phyloP scores from a whole-genome alignment of 176 grass and related monocot genomes.

The Chloris gayana region DNA sequence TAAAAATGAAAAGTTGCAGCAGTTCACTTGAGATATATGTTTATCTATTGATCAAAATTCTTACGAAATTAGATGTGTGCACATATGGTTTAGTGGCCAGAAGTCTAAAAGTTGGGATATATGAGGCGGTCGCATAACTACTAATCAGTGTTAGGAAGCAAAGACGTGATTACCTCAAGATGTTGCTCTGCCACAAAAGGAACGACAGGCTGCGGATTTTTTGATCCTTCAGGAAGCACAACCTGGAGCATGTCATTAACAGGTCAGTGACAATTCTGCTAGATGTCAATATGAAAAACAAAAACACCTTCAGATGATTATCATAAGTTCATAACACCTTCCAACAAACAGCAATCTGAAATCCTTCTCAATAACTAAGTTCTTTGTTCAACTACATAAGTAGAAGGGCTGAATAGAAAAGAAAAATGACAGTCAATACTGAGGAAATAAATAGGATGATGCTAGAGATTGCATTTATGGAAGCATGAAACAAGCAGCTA shows the following conservation, averaged over 20 bases:
- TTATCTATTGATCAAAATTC: neutral
- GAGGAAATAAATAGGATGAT: neutral
- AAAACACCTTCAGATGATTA: neutral
- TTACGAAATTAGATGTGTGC: neutral
- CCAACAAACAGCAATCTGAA: constrained; percentile 5
- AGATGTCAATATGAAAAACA: constrained; percentile 3
- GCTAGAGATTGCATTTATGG: neutral
- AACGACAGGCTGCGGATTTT: constrained; percentile 60
- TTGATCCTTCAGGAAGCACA: constrained; percentile 83
- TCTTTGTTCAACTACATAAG: neutral
- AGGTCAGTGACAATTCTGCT: constrained; percentile 1
- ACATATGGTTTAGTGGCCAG: neutral
- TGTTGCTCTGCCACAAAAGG: constrained; percentile 63
- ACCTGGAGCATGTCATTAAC: constrained; percentile 43
- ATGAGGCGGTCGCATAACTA: neutral
- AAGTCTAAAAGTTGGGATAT: neutral
- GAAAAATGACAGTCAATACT: constrained; percentile 19
- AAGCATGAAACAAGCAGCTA: neutral
- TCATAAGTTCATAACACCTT: neutral
- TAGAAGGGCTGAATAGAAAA: constrained; percentile 11
- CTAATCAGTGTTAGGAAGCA: constrained; percentile 9
- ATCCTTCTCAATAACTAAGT: neutral
- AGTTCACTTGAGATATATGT: neutral
- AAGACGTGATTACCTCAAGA: constrained; percentile 57
- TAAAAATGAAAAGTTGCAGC: neutral